Conservation (phyloP, 1,284 basidiomycete genomes). For the Dichomitus squalens region DNA sequence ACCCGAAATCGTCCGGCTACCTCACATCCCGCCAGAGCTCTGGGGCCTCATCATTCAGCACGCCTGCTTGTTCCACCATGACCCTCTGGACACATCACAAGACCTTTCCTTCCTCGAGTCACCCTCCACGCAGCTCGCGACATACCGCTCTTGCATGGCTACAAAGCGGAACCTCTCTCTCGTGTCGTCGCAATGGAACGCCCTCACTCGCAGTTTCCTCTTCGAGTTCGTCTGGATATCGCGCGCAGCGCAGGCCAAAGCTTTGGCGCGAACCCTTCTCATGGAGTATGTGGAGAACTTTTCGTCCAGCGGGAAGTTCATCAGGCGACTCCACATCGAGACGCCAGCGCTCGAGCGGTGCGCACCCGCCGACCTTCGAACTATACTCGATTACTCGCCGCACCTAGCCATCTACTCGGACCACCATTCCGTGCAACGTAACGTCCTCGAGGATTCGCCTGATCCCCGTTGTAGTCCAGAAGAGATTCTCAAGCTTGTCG, state of each 20-base stretch:
- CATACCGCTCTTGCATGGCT: slow-evolving; percentile 50
- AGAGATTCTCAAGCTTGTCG: slow-evolving; percentile 58
- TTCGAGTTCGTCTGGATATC: slow-evolving; percentile 74
- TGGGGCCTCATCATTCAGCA: slow-evolving; percentile 62
- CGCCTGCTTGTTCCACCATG: slow-evolving; percentile 45
- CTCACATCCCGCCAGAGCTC: slow-evolving; percentile 55
- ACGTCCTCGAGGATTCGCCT: slow-evolving; percentile 43
- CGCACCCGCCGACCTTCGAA: slow-evolving; percentile 60
- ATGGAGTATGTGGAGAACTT: slow-evolving; percentile 42
- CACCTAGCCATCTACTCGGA: slow-evolving; percentile 63
- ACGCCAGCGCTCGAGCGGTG: slow-evolving; percentile 70
- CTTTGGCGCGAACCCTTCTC: slow-evolving; percentile 55
- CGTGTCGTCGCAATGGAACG: slow-evolving; percentile 59
- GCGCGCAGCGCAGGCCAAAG: slow-evolving; percentile 56
- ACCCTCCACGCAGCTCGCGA: slow-evolving; percentile 41
- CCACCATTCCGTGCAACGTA: slow-evolving; percentile 60
- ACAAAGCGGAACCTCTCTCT: slow-evolving; percentile 52
- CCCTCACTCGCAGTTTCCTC: slow-evolving; percentile 52
- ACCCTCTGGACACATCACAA: slow-evolving; percentile 48
- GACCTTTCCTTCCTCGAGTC: slow-evolving; percentile 53
- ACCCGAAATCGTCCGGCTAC: slow-evolving; percentile 27
- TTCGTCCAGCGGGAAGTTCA: slow-evolving; percentile 52
- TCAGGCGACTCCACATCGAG: slow-evolving; percentile 68
- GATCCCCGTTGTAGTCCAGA: slow-evolving; percentile 52
- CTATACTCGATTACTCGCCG: slow-evolving; percentile 65